phyloP scores from a whole-genome alignment of 228 moss, liverwort and hornwort species.

The Sphagnum magellanicum region DNA sequence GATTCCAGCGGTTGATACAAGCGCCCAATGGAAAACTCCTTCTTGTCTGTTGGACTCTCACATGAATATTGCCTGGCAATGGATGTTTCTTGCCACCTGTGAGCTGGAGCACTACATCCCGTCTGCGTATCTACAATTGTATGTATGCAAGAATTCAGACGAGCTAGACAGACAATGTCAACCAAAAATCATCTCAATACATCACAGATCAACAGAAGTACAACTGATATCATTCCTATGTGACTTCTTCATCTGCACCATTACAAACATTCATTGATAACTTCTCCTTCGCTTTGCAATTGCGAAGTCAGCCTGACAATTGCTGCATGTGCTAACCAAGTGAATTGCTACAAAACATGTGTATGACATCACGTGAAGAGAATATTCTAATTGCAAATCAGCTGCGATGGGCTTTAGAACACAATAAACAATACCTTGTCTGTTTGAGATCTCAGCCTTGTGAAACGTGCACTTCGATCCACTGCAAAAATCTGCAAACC shows the following conservation, averaged over 20 bases:
- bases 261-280: no score
- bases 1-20: conserved; percentile 68
- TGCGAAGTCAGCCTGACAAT: no score
- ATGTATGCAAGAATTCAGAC: background rate
- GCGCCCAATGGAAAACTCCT: conserved; percentile 76
- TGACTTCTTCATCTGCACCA: no score
- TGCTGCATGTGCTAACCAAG: no score
- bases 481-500: conserved; percentile 91
- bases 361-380: no score
- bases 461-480: conserved; percentile 56
- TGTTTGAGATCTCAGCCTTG: conserved; percentile 48
- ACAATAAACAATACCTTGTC: conserved; percentile 47
- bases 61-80: conserved; percentile 36
- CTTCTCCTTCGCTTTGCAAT: no score
- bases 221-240: no score
- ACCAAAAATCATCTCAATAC: no score
- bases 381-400: no score
- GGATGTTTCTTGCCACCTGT: conserved; percentile 23
- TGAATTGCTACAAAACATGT: no score
- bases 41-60: conserved; percentile 66
- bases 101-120: conserved; percentile 62
- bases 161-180: background rate
- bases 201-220: no score
- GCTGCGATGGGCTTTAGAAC: no score
- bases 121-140: conserved; percentile 66